Base-by-base conservation (phyloP, 2,329 filamentous ascomycete genomes). In the Aureobasidium uvarum region DNA sequence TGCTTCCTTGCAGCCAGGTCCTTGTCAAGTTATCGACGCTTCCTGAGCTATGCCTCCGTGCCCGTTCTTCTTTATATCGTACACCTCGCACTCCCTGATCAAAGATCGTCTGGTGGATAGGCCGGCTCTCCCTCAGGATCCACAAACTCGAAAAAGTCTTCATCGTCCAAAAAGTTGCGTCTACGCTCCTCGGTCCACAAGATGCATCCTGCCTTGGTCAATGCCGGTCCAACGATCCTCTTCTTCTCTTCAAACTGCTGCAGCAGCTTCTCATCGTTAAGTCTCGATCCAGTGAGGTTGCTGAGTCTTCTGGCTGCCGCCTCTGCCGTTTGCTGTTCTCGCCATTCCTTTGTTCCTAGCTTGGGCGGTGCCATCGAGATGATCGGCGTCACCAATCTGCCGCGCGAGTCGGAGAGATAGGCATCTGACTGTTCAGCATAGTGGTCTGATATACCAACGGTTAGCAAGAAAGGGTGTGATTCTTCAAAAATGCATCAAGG, bases 151-250 rank as follows among this genome's bases (percentile, higher is more conserved):
- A 23, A 63, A 36, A 81, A 77, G 48, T 80, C 79, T 67, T 84
- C 83, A 43, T 81, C 80, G 63, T 84, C 80, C 25, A 79, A 74
- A 62, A 86, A 80, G 0, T 80, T 81, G 65, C 73, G 71, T 65
- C 81, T 78, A 36, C 84, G 78, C 67, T 81, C 79, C 23, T 80
- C 78, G 38, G 81, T 86, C 4, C 81, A 84, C 6, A 87, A 73
- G 25, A 78, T 80, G 46, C 80, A 80, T 5, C 84, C 84, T 46
- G 79, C 81, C 51, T 78, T 77, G 64, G 85, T 84, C 69, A 86
- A 76, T 0, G 80, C 82, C 3, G 81, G 77, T 2, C 85, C 85
- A 68, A 84, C 75, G 25, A 77, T 76, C 56, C 76, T 76, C 71
- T 85, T 86, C 67, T 80, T 80, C 50, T 77, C 76, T 39, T 80